Base-by-base conservation (phyloP, 2,329 filamentous ascomycete genomes). In the Fusarium drepaniforme region DNA sequence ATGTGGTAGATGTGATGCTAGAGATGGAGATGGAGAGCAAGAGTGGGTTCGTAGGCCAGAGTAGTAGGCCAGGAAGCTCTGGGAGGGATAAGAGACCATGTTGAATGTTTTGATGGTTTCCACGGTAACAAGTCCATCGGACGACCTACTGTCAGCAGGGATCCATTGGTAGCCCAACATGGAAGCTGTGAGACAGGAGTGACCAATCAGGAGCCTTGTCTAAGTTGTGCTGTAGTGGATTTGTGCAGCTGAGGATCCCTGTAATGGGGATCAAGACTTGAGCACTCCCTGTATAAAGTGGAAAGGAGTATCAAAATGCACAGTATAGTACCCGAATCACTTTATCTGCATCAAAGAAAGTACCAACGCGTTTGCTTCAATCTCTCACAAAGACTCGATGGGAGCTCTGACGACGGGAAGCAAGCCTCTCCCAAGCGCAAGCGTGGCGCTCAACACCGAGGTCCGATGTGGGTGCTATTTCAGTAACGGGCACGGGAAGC, bases 61-160 rank as follows among this genome's bases (percentile, higher is more conserved):
- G 59, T 53, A 23, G 64, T 65, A 51, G 67, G 67, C 56, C 63
- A 64, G 74, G 68, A 72, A 72, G 75, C 77, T 49, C 33, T 64
- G 46, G 56, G 23, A 59, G 57, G 57, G 57, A 58, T 58, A 37
- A 37, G 56, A 58, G 56, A 23, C 35, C 35, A 75, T 76, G 75
- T 76, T 74, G 73, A 62, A 56, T 83, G 81, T 82, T 81, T 78
- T 80, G 76, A 51, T 66, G 59, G 81, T 83, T 77, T 72, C 82
- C 70, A 68, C 81, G 64, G 56, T 53, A 66, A 66, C 64, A 30
- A 38, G 35, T 38, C 57, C 35, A 59, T 59, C 58, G 40, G 38
- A 40, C 37, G 23, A 59, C 53, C 57, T 40, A 59, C 35, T 40
- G 58, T 61, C 58, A 61, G 37, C 58, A 59, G 49, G 49, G 49